Evolutionary conservation across 495 filamentous ascomycete species (phyloP).

Genomic region (Penicillium canescens): DNA sequence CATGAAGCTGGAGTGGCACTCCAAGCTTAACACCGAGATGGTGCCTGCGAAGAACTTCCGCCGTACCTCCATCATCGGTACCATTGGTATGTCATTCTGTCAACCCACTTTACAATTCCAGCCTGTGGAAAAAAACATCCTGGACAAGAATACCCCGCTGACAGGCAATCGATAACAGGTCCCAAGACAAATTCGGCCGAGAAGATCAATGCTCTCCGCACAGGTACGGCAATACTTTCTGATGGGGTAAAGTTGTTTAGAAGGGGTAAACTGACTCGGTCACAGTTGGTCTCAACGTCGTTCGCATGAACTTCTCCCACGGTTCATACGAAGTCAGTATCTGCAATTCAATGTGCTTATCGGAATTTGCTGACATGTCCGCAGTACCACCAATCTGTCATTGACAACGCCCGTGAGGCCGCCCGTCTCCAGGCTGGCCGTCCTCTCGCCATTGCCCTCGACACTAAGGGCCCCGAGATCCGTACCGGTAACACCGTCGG

Average conservation of each 20-base stretch:
- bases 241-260: not conserved
- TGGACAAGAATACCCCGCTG: conserved; percentile 7
- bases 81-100: conserved; percentile 68
- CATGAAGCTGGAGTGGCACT: conserved; percentile 91
- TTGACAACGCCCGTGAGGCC: conserved; percentile 87
- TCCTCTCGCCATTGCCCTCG: conserved; percentile 93
- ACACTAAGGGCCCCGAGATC: conserved; percentile 99
- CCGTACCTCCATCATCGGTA: conserved; percentile 97
- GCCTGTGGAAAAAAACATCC: not conserved
- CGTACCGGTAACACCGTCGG: conserved; percentile 87
- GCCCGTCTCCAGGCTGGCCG: conserved; percentile 74
- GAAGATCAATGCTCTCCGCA: conserved; percentile 90
- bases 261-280: conserved; percentile 13
- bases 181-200: conserved; percentile 98
- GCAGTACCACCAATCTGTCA: conserved; percentile 90
- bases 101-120: not conserved
- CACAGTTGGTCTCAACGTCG: conserved; percentile 86
- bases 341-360: conserved; percentile 11
- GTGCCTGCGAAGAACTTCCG: conserved; percentile 83
- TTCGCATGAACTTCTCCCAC: conserved; percentile 99
- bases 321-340: conserved; percentile 79
- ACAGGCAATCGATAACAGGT: conserved; percentile 42
- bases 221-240: conserved; percentile 40
- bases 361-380: conserved; percentile 12
- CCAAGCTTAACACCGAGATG: conserved; percentile 76